phyloP scores from a whole-genome alignment of 192 early-diverging fungal species.

The Rhizophagus prolifer region DNA sequence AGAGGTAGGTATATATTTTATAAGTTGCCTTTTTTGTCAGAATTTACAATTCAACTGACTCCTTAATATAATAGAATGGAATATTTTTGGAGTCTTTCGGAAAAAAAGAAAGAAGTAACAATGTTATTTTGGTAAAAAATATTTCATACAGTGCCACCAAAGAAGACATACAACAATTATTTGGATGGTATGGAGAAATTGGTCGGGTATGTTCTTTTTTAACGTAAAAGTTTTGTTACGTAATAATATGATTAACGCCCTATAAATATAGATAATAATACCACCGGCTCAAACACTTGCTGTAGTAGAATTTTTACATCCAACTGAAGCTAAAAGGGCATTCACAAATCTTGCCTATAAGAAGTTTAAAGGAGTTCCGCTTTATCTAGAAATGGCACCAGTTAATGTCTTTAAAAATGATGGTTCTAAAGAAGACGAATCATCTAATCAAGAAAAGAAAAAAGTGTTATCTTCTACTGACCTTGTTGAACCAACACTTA shows the following conservation, averaged over 20 bases:
- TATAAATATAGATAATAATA: conserved; percentile 58
- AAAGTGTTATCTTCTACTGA: conserved; percentile 48
- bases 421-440: conserved; percentile 39
- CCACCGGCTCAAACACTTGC: conserved; percentile 93
- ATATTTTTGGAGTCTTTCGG: conserved; percentile 80
- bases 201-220: conserved; percentile 65
- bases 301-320: conserved; percentile 89
- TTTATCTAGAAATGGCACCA: conserved; percentile 95
- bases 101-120: conserved; percentile 78
- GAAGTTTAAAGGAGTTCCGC: conserved; percentile 84
- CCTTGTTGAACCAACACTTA: conserved; percentile 42
- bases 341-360: conserved; percentile 89
- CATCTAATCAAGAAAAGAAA: conserved; percentile 37
- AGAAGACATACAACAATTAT: conserved; percentile 77
- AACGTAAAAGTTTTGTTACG: background rate
- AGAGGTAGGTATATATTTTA: conserved; percentile 35
- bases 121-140: conserved; percentile 95
- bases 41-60: too few relatives aligned
- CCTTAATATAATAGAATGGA: conserved; percentile 50
- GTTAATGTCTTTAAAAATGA: conserved; percentile 69
- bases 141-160: conserved; percentile 81
- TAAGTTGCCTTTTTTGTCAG: too few relatives aligned
- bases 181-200: conserved; percentile 85
- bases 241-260: background rate
- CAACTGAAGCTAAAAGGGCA: conserved; percentile 86